These are phyloP conservation scores for Mytilinidion resinicola DNA, from an alignment of 495 filamentous ascomycete species.

Conservation along the genomic window DNA sequence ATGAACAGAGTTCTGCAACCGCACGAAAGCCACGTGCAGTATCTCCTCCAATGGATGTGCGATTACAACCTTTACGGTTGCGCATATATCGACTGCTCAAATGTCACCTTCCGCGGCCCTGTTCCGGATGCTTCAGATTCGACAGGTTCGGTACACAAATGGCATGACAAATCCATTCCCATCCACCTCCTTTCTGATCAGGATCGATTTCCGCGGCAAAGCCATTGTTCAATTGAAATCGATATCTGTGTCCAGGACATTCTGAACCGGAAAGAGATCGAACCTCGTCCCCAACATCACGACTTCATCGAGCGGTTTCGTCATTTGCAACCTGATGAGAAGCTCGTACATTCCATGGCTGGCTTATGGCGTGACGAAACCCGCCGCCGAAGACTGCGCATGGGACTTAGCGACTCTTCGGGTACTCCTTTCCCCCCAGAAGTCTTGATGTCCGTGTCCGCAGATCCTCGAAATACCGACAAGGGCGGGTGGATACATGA, in stretches of 20 bases:
- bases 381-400: conserved; percentile 61
- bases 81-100: conserved; percentile 67
- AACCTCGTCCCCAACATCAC: conserved; percentile 70
- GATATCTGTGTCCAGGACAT: conserved; percentile 89
- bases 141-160: conserved; percentile 54
- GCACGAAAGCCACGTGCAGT: conserved; percentile 89
- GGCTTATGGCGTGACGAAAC: conserved; percentile 91
- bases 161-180: conserved; percentile 71
- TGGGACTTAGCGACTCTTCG: conserved; percentile 54
- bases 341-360: conserved; percentile 87
- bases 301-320: conserved; percentile 75
- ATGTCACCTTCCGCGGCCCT: conserved; percentile 64
- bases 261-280: conserved; percentile 68
- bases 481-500: conserved; percentile 84
- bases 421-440: conserved; percentile 73
- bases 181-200: conserved; percentile 51
- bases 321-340: conserved; percentile 59
- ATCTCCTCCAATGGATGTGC: conserved; percentile 91
- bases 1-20: conserved; percentile 80
- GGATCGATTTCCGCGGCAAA: conserved; percentile 61
- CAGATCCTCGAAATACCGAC: conserved; percentile 62
- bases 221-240: conserved; percentile 80
- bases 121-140: conserved; percentile 62
- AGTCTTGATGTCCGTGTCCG: conserved; percentile 78
- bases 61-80: conserved; percentile 97